Evolutionary conservation across 352 stramenopile genomes (phyloP), one percentile per base, ranked within the genome.

Genomic region (Phytophthora nicotianae): DNA sequence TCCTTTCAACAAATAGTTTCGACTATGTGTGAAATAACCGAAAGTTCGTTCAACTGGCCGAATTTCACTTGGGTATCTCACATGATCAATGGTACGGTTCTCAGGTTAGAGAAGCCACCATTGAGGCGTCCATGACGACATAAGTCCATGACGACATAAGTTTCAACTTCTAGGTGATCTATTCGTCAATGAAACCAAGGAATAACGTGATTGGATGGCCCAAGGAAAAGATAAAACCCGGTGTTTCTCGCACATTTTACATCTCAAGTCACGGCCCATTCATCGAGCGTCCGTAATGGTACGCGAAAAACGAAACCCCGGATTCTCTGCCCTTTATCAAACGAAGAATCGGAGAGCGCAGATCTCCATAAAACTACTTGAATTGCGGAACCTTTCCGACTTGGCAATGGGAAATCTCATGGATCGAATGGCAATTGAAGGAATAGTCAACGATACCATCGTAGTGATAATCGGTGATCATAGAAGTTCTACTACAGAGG

Each of bases 231-330:
- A 43, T 0, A 83, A 77, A 48, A 60, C 23, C 70, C 77, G 20
- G 73, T 79, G 7, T 87, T 81, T 59, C 53, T 83, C 37, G 83
- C 74, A 5, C 73, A 83, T 43, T 87, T 80, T 58, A 81, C 78
- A 87, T 87, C 59, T 83, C 72, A 5, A 85, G 72, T 46, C 78
- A 88, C 58, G 59, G 58, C 8, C 51, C 58, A n/a, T 87, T 70
- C 52, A 35, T 54, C 23, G 50, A 71, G 6, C 53, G 61, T 2
- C 73, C 78, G 2, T 58, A 68, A 50, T 85, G 78, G 78, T 81
- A 72, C 51, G 42, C 68, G 0, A 26, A 71, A 0, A 0, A 20
- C 0, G 56, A 70, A 4, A 62, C 78, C 4, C 75, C 75, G 4
- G 71, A 83, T 38, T 83, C 23, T 73, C 64, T 1, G 46, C 68